Evolutionary conservation across 768 basidiomycete species (phyloP), one percentile per base, ranked within the genome.

Genomic region (Tylopilus plumbeoviolaceoides): DNA sequence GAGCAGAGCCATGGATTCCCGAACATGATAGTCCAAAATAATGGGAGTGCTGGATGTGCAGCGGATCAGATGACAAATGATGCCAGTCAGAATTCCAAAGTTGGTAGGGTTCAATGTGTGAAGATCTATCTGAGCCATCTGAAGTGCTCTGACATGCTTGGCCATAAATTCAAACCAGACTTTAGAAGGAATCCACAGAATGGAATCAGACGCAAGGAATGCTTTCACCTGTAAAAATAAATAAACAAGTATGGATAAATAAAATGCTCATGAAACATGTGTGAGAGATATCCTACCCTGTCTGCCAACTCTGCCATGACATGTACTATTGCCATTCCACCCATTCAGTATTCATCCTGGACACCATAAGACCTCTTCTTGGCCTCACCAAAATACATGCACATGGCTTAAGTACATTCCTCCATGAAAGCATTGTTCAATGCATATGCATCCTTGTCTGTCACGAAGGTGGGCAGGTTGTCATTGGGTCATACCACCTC

Each of bases 1-100:
- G 6, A 59, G 56, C 10, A 57, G 47, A 0, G 52, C 44, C 28
- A 59, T 49, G 9, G 58, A 59, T 38, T 60, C 47, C 1, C 31
- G 3, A 1, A 58, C 45, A 52, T 60, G 57, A 18, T 23, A 21
- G 14, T 45, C 44, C n/a, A 50, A 30, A 36, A 59, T 48, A 21
- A 59, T 55, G 0, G 51, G 50, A 1, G 57, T 60, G 2, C 50
- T 47, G 4, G 33, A 46, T 44, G 9, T 53, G 12, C 42, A 49
- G 1, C 15, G 36, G 28, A 60, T 36, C 3, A 60, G 30, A 18
- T 59, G 48, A 7, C 45, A 48, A 0, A 59, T 17, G 5, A 58
- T 31, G 0, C 57, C 53, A 7, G 57, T 60, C 0, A 58, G 25
- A 1, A 60, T 25, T 11, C 51, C 51, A 8, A 60, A 10, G 39